phyloP scores from a whole-genome alignment of 306 rosid genomes.

The Dalbergia oliveri region DNA sequence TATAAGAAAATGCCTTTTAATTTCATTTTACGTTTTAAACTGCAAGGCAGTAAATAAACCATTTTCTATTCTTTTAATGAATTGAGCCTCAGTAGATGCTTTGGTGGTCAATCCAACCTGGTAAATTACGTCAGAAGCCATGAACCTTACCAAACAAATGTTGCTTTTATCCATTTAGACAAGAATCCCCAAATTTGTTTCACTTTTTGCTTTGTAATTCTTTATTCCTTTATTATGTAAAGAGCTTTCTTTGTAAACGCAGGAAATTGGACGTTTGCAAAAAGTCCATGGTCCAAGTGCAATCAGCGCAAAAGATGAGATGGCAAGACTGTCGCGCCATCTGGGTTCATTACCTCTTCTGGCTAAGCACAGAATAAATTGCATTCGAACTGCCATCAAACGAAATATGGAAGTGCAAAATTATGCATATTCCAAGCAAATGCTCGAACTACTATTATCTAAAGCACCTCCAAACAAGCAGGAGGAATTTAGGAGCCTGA shows the following conservation, averaged over 20 bases:
- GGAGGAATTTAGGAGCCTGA: constrained; percentile 88
- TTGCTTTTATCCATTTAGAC: constrained; percentile 16
- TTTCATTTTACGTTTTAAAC: constrained; percentile 11
- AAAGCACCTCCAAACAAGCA: constrained; percentile 95
- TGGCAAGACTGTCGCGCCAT: constrained; percentile 97
- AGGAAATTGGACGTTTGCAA: constrained; percentile 97
- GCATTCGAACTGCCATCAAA: constrained; percentile 96
- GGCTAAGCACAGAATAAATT: constrained; percentile 93
- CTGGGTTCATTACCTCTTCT: constrained; percentile 96
- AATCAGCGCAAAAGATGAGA: constrained; percentile 96
- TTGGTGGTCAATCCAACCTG: background rate
- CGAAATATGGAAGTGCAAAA: constrained; percentile 98
- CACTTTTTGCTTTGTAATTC: constrained; percentile 13
- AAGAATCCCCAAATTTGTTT: constrained; percentile 18
- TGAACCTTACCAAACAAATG: constrained; percentile 24
- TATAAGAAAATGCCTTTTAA: constrained; percentile 23
- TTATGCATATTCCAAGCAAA: constrained; percentile 88
- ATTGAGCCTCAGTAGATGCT: background rate
- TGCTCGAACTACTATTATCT: constrained; percentile 89
- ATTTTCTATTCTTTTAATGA: constrained; percentile 1
- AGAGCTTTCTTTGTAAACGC: constrained; percentile 41
- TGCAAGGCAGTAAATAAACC: constrained; percentile 20
- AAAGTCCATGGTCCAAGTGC: constrained; percentile 92
- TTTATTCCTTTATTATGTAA: constrained; percentile 28
- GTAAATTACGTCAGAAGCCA: constrained; percentile 11